Conservation (phyloP, 176 grass and related monocot species). For the Rhipidocladum racemiflorum region DNA sequence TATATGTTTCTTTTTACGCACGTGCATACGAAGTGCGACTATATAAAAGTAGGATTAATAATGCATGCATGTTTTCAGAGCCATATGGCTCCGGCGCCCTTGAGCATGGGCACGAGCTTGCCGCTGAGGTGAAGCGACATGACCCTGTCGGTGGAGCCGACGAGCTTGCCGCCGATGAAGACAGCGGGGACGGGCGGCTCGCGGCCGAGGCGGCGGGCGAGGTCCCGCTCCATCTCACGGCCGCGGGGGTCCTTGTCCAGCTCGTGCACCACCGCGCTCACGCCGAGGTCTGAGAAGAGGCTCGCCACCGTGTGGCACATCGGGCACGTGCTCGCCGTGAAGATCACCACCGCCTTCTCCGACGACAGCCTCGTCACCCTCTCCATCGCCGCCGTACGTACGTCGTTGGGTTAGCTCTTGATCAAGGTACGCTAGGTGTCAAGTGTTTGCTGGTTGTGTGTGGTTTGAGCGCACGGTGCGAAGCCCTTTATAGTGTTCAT, state of each 20-base stretch:
- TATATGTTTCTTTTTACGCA: neutral
- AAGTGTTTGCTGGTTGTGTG: neutral
- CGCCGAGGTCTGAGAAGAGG: slow-evolving; percentile 54
- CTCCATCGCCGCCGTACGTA: slow-evolving; percentile 15
- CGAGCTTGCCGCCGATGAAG: slow-evolving; percentile 57
- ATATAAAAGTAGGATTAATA: neutral
- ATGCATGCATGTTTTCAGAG: slow-evolving; percentile 45
- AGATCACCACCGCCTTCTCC: slow-evolving; percentile 59
- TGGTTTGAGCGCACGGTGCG: slow-evolving; percentile 6
- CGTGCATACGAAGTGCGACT: neutral
- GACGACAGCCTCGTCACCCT: slow-evolving; percentile 48
- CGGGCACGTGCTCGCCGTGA: slow-evolving; percentile 44
- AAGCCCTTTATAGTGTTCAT: slow-evolving; percentile 20
- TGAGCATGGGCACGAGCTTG: slow-evolving; percentile 60
- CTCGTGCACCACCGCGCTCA: slow-evolving; percentile 50
- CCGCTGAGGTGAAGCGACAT: slow-evolving; percentile 60
- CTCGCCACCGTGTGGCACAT: slow-evolving; percentile 62
- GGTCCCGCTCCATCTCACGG: slow-evolving; percentile 55
- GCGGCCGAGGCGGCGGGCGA: slow-evolving; percentile 41
- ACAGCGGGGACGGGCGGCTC: slow-evolving; percentile 45
- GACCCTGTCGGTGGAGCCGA: slow-evolving; percentile 60
- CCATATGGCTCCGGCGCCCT: slow-evolving; percentile 54
- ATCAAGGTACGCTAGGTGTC: neutral
- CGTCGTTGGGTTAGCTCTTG: neutral
- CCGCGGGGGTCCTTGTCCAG: slow-evolving; percentile 58